Base-by-base conservation (phyloP, 1,284 basidiomycete species). In the Marasmius fiardii region DNA sequence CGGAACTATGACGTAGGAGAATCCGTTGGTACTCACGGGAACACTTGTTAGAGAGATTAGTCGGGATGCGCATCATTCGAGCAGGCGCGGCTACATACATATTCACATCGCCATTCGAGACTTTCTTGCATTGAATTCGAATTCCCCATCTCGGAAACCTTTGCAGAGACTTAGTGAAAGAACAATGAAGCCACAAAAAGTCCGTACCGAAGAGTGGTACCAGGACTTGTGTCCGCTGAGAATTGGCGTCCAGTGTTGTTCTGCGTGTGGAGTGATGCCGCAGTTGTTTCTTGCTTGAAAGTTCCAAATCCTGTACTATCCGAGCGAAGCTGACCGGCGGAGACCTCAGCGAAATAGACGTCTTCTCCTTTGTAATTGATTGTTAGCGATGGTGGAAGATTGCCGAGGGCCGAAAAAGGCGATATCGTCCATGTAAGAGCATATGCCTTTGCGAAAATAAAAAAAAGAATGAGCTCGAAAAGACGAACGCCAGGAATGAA, bases 81-180 rank as follows among this genome's bases (percentile, higher is more conserved):
- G 14, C 8, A 16, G 14, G 7, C 6, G 28, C 35, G 26, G 14
- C 28, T 12, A 58, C 67, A 50, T 58, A 73, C 71, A 74, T 61
- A 52, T 71, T 69, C 1, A 44, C 28, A 23, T 56, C 60, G 14
- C 65, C 58, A 52, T 74, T 61, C 10, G 73, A 65, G 10, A 75
- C 54, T 49, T 68, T 72, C 23, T 61, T 57, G 59, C 75, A 78
- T 31, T 68, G 68, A 5, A 72, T 72, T 21, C 75, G 65, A 14
- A 75, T 67, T 0, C 75, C 76, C 76, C 76, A 77, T 57, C 69
- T 65, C 16, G 73, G 71, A 61, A 71, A 72, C 54, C 73, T 74
- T 37, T 11, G 33, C 11, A 43, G 21, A 31, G 20, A 43, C 20
- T 16, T 35, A 44, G 54, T 8, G 18, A 39, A 52, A 8, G 45